Percentiles rank a stretch among this genome's conserved stretches.
Evolutionary conservation across 2,329 filamentous ascomycete genomes (phyloP).

Genomic region (Talaromyces sp.): DNA sequence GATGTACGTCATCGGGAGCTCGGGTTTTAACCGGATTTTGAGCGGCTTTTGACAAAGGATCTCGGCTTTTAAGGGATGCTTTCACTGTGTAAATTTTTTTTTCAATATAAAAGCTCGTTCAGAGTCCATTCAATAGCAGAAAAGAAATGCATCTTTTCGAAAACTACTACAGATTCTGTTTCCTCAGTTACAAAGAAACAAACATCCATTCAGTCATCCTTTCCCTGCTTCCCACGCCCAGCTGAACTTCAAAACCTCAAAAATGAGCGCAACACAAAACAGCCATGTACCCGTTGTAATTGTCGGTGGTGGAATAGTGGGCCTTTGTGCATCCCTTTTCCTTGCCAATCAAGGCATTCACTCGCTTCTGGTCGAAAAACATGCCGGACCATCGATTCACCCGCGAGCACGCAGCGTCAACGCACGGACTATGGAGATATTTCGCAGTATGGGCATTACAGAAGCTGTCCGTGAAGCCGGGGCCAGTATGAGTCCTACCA

Average conservation of each 20-base stretch:
- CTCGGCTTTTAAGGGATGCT: background rate
- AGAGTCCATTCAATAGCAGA: background rate
- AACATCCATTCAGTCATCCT: background rate
- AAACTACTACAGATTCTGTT: background rate
- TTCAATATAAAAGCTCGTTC: background rate
- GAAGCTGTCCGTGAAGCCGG: slow-evolving; percentile 5
- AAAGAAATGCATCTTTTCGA: background rate
- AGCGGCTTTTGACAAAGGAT: background rate
- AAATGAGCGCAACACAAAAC: background rate
- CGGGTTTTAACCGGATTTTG: background rate
- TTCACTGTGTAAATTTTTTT: background rate
- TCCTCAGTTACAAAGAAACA: background rate
- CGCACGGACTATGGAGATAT: slow-evolving; percentile 9
- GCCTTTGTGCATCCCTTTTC: slow-evolving; percentile 6
- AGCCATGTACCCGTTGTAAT: slow-evolving; percentile 5
- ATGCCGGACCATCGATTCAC: slow-evolving; percentile 5
- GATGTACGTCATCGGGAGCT: background rate
- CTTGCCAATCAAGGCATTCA: slow-evolving; percentile 2
- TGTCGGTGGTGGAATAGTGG: slow-evolving; percentile 6
- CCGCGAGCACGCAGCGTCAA: slow-evolving; percentile 10
- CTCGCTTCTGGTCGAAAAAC: slow-evolving; percentile 5
- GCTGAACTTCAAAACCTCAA: background rate
- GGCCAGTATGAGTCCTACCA: background rate
- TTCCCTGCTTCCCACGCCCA: background rate
- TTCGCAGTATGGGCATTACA: slow-evolving; percentile 3